Percentiles rank a stretch among this genome's conserved stretches.
Evolutionary conservation across 805 yeast species (phyloP).

Genomic region (Kodamaea laetipori): DNA sequence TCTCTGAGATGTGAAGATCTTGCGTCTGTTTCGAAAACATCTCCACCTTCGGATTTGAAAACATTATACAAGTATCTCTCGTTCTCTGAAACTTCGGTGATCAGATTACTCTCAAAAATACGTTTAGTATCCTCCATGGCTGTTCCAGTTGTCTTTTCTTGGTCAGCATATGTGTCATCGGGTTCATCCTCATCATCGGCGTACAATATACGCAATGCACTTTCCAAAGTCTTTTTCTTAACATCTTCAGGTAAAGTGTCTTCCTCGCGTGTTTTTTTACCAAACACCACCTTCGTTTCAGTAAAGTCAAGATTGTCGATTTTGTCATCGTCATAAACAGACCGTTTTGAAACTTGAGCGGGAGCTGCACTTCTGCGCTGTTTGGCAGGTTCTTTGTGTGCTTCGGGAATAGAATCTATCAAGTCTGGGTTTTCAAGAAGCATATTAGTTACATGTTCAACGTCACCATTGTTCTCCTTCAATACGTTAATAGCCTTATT

Average conservation of each 20-base stretch:
- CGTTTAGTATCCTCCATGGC: conserved; percentile 23
- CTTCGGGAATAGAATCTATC: conserved; percentile 30
- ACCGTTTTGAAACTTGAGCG: conserved; percentile 15
- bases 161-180: conserved; percentile 73
- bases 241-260: conserved; percentile 37
- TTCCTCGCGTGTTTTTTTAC: conserved; percentile 30
- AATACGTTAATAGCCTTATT: conserved; percentile 53
- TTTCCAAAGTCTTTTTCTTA: conserved; percentile 57
- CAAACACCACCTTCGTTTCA: conserved; percentile 29
- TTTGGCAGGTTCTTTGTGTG: conserved; percentile 14
- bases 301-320: conserved; percentile 30
- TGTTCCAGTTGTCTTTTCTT: conserved; percentile 35
- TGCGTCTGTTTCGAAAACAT: conserved; percentile 39
- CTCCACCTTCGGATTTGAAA: conserved; percentile 50
- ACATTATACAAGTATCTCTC: conserved; percentile 61
- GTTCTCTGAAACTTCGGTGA: conserved; percentile 38
- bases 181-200: conserved; percentile 83
- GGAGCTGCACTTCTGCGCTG: not conserved
- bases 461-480: conserved; percentile 47
- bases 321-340: conserved; percentile 33
- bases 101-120: conserved; percentile 15
- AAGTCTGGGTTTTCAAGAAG: conserved; percentile 64
- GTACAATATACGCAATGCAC: conserved; percentile 64
- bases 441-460: conserved; percentile 58
- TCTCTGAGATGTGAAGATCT: conserved; percentile 56